phyloP scores from a whole-genome alignment of 2,329 filamentous ascomycete species.

The Ilyonectria robusta region DNA sequence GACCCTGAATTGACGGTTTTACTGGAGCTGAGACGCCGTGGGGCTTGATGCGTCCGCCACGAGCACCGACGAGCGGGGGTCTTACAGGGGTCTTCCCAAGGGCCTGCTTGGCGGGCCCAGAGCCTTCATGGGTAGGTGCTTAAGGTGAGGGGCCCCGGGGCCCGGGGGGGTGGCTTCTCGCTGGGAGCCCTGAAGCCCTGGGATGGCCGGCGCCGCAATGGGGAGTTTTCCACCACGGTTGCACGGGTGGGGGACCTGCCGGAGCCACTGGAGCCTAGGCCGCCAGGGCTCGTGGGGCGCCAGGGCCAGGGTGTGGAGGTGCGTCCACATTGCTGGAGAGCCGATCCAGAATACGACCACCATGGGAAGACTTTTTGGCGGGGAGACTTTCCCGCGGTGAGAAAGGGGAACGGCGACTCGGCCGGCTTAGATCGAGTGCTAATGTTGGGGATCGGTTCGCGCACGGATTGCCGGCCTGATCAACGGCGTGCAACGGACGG shows the following conservation, averaged over 20 bases:
- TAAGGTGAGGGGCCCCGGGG: no score
- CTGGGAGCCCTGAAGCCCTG: background rate
- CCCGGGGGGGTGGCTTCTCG: conserved; percentile 22
- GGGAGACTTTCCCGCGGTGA: conserved; percentile 9
- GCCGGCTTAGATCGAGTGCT: background rate
- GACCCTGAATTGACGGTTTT: conserved; percentile 48
- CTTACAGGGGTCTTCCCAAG: background rate
- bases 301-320: conserved; percentile 18
- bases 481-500: background rate
- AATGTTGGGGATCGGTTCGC: background rate
- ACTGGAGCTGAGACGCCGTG: conserved; percentile 32
- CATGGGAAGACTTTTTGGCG: conserved; percentile 9
- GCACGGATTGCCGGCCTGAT: background rate
- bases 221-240: conserved; percentile 11
- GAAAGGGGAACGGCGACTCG: background rate
- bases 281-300: conserved; percentile 8
- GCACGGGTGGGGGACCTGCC: conserved; percentile 1
- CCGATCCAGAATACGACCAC: conserved; percentile 25
- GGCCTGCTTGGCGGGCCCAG: no score
- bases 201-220: conserved; percentile 14
- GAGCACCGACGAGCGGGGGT: conserved; percentile 34
- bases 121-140: no score
- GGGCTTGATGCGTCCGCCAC: conserved; percentile 28
- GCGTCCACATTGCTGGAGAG: conserved; percentile 22
- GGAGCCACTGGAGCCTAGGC: conserved; percentile 5